Percentiles rank a stretch among this genome's conserved stretches.
Evolutionary conservation across 306 rosid species (phyloP).

Genomic region (Senna tora): DNA sequence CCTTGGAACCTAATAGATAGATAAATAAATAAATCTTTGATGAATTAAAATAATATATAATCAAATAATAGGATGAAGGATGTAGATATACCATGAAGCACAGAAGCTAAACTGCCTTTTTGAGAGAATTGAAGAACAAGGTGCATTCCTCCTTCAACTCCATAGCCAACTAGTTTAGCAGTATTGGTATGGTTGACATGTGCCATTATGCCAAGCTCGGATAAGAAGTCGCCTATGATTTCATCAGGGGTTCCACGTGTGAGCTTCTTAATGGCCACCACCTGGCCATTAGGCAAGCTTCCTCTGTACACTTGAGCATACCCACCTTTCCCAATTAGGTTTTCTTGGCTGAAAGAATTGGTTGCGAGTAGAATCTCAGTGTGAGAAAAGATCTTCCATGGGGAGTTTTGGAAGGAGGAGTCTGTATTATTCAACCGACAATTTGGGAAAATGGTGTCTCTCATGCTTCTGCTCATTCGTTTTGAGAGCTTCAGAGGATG

Average conservation of each 20-base stretch:
- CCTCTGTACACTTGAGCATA: slow-evolving; percentile 89
- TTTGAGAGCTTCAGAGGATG: slow-evolving; percentile 70
- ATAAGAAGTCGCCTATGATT: slow-evolving; percentile 61
- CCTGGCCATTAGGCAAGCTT: slow-evolving; percentile 58
- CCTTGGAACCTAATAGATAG: slow-evolving; percentile 55
- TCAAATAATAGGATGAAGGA: no score
- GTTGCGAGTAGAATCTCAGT: slow-evolving; percentile 71
- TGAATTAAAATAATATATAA: no score
- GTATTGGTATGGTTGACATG: slow-evolving; percentile 82
- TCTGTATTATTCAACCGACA: slow-evolving; percentile 45
- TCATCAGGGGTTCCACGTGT: slow-evolving; percentile 70
- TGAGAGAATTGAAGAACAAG: slow-evolving; percentile 77
- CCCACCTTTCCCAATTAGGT: slow-evolving; percentile 88
- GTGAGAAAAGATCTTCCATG: slow-evolving; percentile 73
- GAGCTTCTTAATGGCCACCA: slow-evolving; percentile 70
- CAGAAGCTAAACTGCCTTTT: slow-evolving; percentile 83
- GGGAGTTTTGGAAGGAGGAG: slow-evolving; percentile 46
- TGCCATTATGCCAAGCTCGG: slow-evolving; percentile 86
- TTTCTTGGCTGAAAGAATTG: slow-evolving; percentile 63
- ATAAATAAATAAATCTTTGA: not conserved
- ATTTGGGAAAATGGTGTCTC: slow-evolving; percentile 50
- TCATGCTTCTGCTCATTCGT: slow-evolving; percentile 63
- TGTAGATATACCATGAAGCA: slow-evolving; percentile 55
- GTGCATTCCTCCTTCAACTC: slow-evolving; percentile 85
- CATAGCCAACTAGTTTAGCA: slow-evolving; percentile 78